phyloP scores from a whole-genome alignment of 805 yeast species.

The Clavispora asparagi region DNA sequence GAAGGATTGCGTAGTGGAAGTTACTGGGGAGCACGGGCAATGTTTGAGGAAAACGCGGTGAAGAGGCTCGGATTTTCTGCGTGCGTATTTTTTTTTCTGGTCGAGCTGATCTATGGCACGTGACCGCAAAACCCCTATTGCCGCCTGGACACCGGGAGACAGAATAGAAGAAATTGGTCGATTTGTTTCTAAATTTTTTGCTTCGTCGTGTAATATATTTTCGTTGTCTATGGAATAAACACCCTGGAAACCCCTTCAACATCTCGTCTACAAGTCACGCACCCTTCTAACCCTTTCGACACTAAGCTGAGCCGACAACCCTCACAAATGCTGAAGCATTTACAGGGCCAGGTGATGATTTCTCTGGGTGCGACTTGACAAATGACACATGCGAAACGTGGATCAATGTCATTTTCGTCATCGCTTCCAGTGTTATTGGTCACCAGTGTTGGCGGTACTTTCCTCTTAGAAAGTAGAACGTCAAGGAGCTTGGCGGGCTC shows the following conservation, averaged over 20 bases:
- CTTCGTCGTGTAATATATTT: not conserved
- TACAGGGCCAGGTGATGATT: conserved; percentile 88
- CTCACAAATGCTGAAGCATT: conserved; percentile 85
- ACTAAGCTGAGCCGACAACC: conserved; percentile 72
- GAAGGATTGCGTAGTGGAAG: not conserved
- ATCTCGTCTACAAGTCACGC: conserved; percentile 77
- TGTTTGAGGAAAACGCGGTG: not conserved
- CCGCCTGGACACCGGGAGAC: not conserved
- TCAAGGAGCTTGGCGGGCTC: conserved; percentile 17
- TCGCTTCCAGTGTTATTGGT: not conserved
- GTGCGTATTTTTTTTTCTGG: not conserved
- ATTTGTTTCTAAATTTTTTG: too few species aligned
- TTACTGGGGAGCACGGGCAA: not conserved
- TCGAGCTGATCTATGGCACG: not conserved
- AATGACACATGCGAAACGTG: conserved; percentile 60
- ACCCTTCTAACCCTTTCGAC: conserved; percentile 64
- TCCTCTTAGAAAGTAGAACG: conserved; percentile 14
- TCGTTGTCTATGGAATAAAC: not conserved
- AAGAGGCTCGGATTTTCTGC: not conserved
- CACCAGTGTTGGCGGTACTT: not conserved
- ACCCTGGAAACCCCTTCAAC: conserved; percentile 65
- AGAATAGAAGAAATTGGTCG: too few species aligned
- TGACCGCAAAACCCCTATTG: not conserved
- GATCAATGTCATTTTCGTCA: conserved; percentile 17
- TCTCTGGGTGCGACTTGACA: conserved; percentile 74